Conservation (phyloP, 352 stramenopile genomes). For the Phytophthora megakarya region DNA sequence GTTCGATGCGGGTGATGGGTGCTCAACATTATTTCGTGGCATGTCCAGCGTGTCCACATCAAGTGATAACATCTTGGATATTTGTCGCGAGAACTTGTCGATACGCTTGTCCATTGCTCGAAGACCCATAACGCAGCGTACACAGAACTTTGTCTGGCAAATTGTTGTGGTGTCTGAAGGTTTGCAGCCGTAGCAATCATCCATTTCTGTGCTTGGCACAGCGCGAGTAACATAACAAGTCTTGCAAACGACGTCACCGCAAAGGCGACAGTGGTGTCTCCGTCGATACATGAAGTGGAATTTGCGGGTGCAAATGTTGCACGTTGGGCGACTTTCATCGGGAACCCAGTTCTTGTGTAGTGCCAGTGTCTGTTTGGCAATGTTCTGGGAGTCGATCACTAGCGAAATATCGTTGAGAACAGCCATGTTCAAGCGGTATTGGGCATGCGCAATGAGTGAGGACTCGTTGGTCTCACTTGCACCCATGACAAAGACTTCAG, state of each 20-base stretch:
- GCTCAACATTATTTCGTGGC: conserved; percentile 10
- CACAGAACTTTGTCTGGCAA: conserved; percentile 59
- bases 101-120: conserved; percentile 44
- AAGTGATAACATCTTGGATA: conserved; percentile 37
- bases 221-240: conserved; percentile 51
- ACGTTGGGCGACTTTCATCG: conserved; percentile 32
- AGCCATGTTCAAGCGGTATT: conserved; percentile 53
- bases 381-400: conserved; percentile 59
- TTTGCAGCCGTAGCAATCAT: conserved; percentile 10
- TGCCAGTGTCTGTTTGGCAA: conserved; percentile 43
- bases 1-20: conserved; percentile 1
- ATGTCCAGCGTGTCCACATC: conserved; percentile 13
- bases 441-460: conserved; percentile 43
- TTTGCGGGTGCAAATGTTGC: conserved; percentile 38
- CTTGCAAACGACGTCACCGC: conserved; percentile 56
- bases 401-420: conserved; percentile 59
- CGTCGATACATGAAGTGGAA: conserved; percentile 44
- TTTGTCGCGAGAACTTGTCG: conserved; percentile 37
- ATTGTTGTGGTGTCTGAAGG: conserved; percentile 15
- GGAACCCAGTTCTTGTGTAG: conserved; percentile 45
- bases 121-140: conserved; percentile 55
- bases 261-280: conserved; percentile 57
- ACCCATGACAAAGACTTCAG: conserved; percentile 56
- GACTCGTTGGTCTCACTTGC: conserved; percentile 39
- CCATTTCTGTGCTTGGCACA: conserved; percentile 31